phyloP scores from a whole-genome alignment of 768 basidiomycete species.

The Rhodotorula paludigena region DNA sequence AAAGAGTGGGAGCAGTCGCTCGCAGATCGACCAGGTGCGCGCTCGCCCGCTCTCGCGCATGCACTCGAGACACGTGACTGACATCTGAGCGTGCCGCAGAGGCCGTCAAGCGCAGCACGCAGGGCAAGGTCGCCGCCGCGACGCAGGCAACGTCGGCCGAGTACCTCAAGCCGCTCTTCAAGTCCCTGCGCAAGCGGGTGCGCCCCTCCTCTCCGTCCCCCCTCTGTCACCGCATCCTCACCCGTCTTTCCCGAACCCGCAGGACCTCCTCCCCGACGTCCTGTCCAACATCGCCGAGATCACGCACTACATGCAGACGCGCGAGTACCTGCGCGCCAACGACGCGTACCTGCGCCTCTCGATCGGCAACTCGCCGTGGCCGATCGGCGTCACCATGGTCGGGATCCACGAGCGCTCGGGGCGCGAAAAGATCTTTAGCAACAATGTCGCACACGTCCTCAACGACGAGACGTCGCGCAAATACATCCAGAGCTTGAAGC shows the following conservation, averaged over 20 bases:
- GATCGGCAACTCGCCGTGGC: conserved; percentile 99
- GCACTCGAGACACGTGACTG: neutral
- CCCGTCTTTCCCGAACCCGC: neutral
- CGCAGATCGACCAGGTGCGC: conserved; percentile 81
- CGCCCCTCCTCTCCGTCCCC: conserved; percentile 44
- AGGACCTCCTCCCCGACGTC: conserved; percentile 77
- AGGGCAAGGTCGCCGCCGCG: conserved; percentile 90
- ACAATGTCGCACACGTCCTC: conserved; percentile 94
- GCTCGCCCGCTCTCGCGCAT: conserved; percentile 12
- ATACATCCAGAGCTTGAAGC: conserved; percentile 94
- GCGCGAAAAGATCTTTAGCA: conserved; percentile 93
- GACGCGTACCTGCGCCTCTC: conserved; percentile 94
- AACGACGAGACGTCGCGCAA: conserved; percentile 99
- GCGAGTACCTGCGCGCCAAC: conserved; percentile 91
- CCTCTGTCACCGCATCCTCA: no score
- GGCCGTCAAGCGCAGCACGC: conserved; percentile 74
- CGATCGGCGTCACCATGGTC: conserved; percentile 99
- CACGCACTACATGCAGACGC: conserved; percentile 90
- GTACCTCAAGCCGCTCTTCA: conserved; percentile 95
- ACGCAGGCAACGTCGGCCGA: conserved; percentile 93
- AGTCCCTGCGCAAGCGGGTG: conserved; percentile 77
- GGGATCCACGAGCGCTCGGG: conserved; percentile 98
- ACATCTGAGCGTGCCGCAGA: conserved; percentile 52
- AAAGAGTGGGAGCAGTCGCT: conserved; percentile 97
- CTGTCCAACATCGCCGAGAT: conserved; percentile 79